These are phyloP conservation scores for Blastocladiella emersonii DNA, from an alignment of 371 early-diverging fungal genomes.

Conservation along the genomic window DNA sequence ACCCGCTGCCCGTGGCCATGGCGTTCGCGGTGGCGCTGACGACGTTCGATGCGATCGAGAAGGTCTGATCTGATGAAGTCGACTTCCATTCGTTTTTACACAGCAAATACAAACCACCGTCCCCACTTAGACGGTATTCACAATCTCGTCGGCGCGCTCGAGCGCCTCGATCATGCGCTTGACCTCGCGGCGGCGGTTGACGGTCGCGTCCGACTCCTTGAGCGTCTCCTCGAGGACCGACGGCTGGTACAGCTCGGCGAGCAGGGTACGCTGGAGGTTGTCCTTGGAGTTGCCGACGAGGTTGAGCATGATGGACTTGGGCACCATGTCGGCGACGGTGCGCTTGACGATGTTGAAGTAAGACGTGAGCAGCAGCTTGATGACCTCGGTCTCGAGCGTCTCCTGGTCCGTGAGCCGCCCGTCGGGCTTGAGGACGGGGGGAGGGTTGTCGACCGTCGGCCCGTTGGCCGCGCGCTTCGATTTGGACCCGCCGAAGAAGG, in stretches of 20 bases:
- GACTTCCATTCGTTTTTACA: too few relatives aligned
- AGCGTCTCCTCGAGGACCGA: constrained; percentile 80
- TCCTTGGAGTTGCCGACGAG: constrained; percentile 83
- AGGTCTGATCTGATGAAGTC: too few relatives aligned
- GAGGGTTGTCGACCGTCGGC: constrained; percentile 33
- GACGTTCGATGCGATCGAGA: constrained; percentile 35
- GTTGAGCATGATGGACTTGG: constrained; percentile 97
- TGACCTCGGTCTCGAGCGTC: constrained; percentile 92
- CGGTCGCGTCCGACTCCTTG: constrained; percentile 86
- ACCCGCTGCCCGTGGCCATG: constrained; percentile 44
- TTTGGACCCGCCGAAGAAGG: constrained; percentile 67
- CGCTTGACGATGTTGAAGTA: constrained; percentile 97
- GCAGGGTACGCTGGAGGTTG: constrained; percentile 84
- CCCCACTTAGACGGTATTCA: constrained; percentile 29
- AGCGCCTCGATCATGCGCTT: constrained; percentile 95
- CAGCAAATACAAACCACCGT: too few relatives aligned
- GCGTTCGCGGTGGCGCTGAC: constrained; percentile 51
- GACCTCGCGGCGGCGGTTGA: constrained; percentile 84
- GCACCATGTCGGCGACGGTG: constrained; percentile 94
- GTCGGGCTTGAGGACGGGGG: constrained; percentile 82
- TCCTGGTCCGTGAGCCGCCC: constrained; percentile 92
- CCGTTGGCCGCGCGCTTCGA: not conserved
- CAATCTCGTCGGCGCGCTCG: constrained; percentile 87
- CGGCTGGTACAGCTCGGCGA: constrained; percentile 89
- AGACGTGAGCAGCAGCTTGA: constrained; percentile 88